Conservation (phyloP, 257 asterid species). For the Solanum appendiculatum region DNA sequence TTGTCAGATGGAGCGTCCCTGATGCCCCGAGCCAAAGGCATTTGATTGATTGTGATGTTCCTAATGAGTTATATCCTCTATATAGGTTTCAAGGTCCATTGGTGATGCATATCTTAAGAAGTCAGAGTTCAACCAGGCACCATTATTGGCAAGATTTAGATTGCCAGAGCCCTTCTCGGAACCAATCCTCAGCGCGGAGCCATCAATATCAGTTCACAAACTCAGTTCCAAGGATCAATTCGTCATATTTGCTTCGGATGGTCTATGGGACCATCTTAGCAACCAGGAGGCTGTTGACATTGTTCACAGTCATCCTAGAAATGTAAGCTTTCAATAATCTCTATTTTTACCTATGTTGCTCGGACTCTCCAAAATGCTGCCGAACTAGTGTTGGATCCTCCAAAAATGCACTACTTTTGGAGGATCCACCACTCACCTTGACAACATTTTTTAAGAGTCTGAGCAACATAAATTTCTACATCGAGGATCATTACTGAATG, state of each 20-base stretch:
- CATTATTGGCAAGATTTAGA: conserved; percentile 66
- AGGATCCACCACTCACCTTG: background rate
- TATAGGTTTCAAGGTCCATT: conserved; percentile 80
- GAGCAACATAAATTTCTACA: background rate
- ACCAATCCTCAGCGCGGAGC: conserved; percentile 80
- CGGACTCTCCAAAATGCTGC: background rate
- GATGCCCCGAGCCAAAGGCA: background rate
- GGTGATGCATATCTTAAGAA: conserved; percentile 92
- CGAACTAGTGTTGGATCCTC: background rate
- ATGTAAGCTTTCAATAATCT: conserved; percentile 24
- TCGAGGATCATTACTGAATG: background rate
- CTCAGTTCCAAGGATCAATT: conserved; percentile 56
- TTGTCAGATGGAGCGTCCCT: background rate
- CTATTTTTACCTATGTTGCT: background rate
- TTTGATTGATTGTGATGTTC: background rate
- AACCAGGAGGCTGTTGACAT: conserved; percentile 91
- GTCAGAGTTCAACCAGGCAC: conserved; percentile 78
- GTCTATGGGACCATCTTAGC: conserved; percentile 95
- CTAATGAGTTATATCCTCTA: background rate
- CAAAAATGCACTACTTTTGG: background rate
- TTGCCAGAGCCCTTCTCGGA: conserved; percentile 43
- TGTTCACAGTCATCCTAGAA: conserved; percentile 49
- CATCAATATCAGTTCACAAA: conserved; percentile 57
- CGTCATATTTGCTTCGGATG: conserved; percentile 86
- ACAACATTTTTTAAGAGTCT: background rate